phyloP scores from a whole-genome alignment of 2,329 filamentous ascomycete genomes.

The Nemania serpens region DNA sequence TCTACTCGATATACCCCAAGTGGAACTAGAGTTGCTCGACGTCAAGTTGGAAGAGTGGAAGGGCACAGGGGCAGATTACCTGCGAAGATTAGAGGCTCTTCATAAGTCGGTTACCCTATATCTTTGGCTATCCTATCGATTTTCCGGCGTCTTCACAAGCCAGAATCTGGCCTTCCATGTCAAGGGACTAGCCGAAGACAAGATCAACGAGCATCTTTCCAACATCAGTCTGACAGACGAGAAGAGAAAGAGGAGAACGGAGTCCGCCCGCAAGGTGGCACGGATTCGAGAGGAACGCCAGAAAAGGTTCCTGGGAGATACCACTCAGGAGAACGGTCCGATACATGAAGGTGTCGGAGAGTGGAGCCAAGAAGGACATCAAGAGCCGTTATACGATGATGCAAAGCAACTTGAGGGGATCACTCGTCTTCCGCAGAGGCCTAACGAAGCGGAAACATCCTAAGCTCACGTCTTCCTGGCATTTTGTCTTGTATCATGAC shows the following conservation, averaged over 20 bases:
- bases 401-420: slow-evolving; percentile 30
- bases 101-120: slow-evolving; percentile 86
- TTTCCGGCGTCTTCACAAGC: slow-evolving; percentile 77
- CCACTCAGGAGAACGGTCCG: slow-evolving; percentile 2
- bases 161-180: slow-evolving; percentile 78
- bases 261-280: slow-evolving; percentile 33
- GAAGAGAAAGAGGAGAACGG: slow-evolving; percentile 41
- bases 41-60: slow-evolving; percentile 52
- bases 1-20: slow-evolving; percentile 70
- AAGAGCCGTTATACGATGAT: slow-evolving; percentile 43
- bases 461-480: neutral
- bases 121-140: slow-evolving; percentile 91
- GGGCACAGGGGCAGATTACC: slow-evolving; percentile 55
- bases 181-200: slow-evolving; percentile 76
- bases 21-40: slow-evolving; percentile 78
- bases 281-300: slow-evolving; percentile 25
- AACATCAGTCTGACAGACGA: slow-evolving; percentile 56
- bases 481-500: slow-evolving; percentile 17
- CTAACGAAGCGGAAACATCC: neutral
- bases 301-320: slow-evolving; percentile 33
- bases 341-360: slow-evolving; percentile 35
- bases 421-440: slow-evolving; percentile 6
- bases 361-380: slow-evolving; percentile 44
- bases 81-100: slow-evolving; percentile 73
- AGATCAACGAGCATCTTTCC: slow-evolving; percentile 68